Conservation (phyloP, 306 rosid species). For the Mimosa pudica region DNA sequence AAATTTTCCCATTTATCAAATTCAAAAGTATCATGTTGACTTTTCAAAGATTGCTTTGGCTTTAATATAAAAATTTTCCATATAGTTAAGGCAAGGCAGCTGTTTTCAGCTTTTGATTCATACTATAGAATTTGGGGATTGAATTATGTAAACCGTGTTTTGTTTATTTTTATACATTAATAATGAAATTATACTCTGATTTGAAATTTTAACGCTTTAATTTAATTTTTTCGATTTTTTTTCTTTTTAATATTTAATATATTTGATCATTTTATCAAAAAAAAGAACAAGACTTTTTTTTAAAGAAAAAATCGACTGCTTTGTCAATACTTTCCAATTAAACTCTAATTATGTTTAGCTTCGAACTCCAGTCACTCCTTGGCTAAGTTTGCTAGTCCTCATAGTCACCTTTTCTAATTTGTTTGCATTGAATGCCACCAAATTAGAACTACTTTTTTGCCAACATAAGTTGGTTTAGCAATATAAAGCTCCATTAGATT, state of each 20-base stretch:
- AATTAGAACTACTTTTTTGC: too few species aligned
- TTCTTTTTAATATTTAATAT: too few species aligned
- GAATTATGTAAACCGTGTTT: neutral
- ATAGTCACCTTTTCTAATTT: neutral
- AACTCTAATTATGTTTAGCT: neutral
- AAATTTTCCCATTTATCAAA: neutral
- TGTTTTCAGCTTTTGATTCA: neutral
- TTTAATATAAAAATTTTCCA: neutral
- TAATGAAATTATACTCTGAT: neutral
- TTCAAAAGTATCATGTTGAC: neutral
- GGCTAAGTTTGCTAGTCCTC: neutral
- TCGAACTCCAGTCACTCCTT: neutral
- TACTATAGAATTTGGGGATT: neutral
- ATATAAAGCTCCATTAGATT: too few species aligned
- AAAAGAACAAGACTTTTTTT: too few species aligned
- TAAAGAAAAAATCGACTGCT: neutral
- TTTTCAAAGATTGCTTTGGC: neutral
- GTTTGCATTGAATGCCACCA: too few species aligned
- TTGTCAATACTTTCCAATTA: neutral
- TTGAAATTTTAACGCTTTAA: neutral
- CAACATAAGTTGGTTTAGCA: too few species aligned
- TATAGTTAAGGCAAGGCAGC: neutral
- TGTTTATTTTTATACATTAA: neutral
- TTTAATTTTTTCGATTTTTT: neutral
- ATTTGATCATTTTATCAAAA: too few species aligned